Evolutionary conservation across 306 rosid species (phyloP), one percentile per base, ranked within the genome.

Genomic region (Trifolium fragiferum): DNA sequence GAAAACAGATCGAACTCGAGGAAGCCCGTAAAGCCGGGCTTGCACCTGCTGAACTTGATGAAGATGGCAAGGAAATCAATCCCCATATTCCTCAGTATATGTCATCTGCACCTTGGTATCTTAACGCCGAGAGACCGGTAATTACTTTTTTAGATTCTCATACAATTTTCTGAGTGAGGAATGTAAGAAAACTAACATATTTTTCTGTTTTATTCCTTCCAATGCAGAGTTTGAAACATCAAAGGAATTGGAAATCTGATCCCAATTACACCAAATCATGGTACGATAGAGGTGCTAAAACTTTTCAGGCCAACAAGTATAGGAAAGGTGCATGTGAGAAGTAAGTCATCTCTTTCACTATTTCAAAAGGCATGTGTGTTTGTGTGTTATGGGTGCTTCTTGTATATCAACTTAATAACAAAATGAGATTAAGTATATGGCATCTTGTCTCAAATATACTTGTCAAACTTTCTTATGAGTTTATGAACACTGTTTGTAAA

Each of bases 191-290:
- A 14, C 16, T 37, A 37, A 37, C n/a, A n/a, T 30, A 59, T 30
- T 60, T 3, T 30, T 30, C 3, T 60, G 40, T 30, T 60, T 14
- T 60, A 1, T 60, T 1, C 32, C 41, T 46, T 66, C 13, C 47
- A 9, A 41, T 76, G 40, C 67, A 76, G 80, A 76, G 80, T 44
- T 76, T 76, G 80, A 76, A 76, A 67, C 80, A 76, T 76, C 80
- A 76, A 76, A 76, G 68, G 25, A 76, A 76, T 43, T 67, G 75
- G 80, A 76, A 67, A 10, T 67, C 80, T 10, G 75, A 76, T 58
- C 80, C 75, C 60, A 76, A 76, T 76, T 67, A 67, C 60, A 76
- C 80, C 51, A 67, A 68, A 55, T 76, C 80, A 8, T 57, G 75
- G 80, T 67, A 68, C 4, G 68, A 68, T 30, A 67, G 80, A 67